A percentile compares a stretch with the other conserved stretches of the same genome.
Evolutionary conservation across 805 yeast genomes (phyloP).

Genomic region (Cyberlindnera veronae): DNA sequence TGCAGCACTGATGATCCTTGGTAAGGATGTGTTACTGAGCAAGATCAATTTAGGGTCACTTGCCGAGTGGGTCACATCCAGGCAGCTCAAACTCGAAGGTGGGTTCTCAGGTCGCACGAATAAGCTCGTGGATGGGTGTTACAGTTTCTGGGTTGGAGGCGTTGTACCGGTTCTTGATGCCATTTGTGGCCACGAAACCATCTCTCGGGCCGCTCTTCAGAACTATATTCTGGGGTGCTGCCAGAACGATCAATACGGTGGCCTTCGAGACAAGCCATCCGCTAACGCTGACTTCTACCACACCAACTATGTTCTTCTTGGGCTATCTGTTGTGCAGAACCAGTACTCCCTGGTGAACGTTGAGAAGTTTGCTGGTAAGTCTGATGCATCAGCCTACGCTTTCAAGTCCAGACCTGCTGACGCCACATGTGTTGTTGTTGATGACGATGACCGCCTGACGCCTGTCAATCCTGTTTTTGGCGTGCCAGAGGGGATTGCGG

Average conservation of each 20-base stretch:
- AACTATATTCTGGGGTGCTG: conserved; percentile 73
- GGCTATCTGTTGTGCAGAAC: conserved; percentile 42
- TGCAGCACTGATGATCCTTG: conserved; percentile 53
- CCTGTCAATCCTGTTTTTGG: conserved; percentile 59
- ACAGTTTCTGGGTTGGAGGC: conserved; percentile 94
- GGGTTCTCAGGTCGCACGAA: conserved; percentile 90
- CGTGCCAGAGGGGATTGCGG: conserved; percentile 43
- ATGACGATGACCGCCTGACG: conserved; percentile 20
- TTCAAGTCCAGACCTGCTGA: conserved; percentile 10
- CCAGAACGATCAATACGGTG: conserved; percentile 60
- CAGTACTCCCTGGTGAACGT: conserved; percentile 10
- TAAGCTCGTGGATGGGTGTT: conserved; percentile 94
- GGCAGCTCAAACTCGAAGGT: conserved; percentile 76
- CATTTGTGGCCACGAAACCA: conserved; percentile 35
- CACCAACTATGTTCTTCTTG: conserved; percentile 79
- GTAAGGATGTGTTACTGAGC: conserved; percentile 31
- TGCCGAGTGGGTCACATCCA: conserved; percentile 61
- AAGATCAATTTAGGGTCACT: conserved; percentile 47
- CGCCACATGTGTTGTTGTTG: conserved; percentile 17
- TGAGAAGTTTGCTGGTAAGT: conserved; percentile 1
- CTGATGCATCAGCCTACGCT: conserved; percentile 11
- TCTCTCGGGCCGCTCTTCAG: conserved; percentile 56
- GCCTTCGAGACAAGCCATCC: conserved; percentile 87
- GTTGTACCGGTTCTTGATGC: conserved; percentile 60
- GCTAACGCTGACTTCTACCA: conserved; percentile 82